Base-by-base conservation (phyloP, 805 yeast species). In the Starmerella apicola region DNA sequence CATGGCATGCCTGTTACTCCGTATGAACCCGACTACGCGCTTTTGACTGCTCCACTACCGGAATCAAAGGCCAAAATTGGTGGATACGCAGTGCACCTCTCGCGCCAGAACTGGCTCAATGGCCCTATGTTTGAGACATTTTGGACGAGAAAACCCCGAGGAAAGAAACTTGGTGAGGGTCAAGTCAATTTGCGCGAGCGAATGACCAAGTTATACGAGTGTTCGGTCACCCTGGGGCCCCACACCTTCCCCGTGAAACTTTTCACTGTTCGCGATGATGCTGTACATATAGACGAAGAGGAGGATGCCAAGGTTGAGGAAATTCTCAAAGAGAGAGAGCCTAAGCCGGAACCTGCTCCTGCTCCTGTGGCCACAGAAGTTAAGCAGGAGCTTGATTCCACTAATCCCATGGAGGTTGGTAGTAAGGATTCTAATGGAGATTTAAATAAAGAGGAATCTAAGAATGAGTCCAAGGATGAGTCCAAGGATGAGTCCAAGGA, bases 181-280 rank as follows among this genome's bases (percentile, higher is more conserved):
- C 69, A 62, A 51, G 60, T 55, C n/a, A 74, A 72, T 54, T 78
- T 81, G 4, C 65, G 93, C 51, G 96, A 88, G 48, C 76, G 76
- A 41, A 85, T 86, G 95, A 78, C 84, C 44, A 85, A 84, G 55
- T 63, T 91, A 41, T 74, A 88, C 50, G 95, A 86, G 50, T 75
- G 86, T 44, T 61, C 64, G 1, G 60, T 85, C 61, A 64, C 67
- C 9, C 67, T 80, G 18, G 97, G 96, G 0, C 95, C 95, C 0
- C 98, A 88, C 59, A 59, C 64, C 0, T 83, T 83, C 60, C 83
- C 77, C 29, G 69, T 80, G 2, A 64, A 93, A 44, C 59, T 91
- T 24, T 91, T 81, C 59, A 77, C 84, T n/a, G 71, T 84, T 38
- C 81, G 82, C 52, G 94, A 85, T 51, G 51, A 48, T 35, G 38